Evolutionary conservation across 805 yeast genomes (phyloP), one percentile per base, ranked within the genome.

Genomic region (Metschnikowia arizonensis): DNA sequence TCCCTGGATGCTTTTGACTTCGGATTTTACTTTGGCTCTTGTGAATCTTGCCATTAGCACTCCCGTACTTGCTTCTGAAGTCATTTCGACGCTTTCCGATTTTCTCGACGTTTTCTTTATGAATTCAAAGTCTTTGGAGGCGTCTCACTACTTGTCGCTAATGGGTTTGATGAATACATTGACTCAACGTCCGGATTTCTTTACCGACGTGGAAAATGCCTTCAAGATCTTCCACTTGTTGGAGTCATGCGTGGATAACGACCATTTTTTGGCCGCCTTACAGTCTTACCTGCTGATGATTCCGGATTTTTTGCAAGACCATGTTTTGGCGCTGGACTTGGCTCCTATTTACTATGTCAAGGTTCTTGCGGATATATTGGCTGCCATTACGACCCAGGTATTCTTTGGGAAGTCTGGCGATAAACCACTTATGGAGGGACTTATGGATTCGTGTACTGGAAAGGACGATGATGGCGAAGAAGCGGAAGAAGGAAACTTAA

Each of bases 1-100:
- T 18, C 74, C 74, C 2, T 71, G 74, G 75, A 45, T 57, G 5
- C 46, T 56, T 2, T 54, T 70, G 34, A 64, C 63, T n/a, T 60
- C 62, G 42, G 60, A 60, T 23, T 57, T 71, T 48, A 61, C 73
- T 2, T 26, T 48, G 4, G 74, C 72, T 2, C 60, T 69, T 25
- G 49, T 59, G 17, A 57, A 61, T 40, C 55, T 71, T 47, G 67
- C 67, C 5, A 50, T 44, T 12, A 57, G 45, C 14, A 56, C 54
- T 24, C 59, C 60, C 43, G 60, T 58, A 32, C 58, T 53, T 37
- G 40, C 55, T 24, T 63, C 55, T 23, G 53, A 53, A 25, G 63
- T 66, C 1, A 40, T 68, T 23, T 59, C 59, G 2, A 50, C 63
- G 10, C 62, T 68, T 37, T 44, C 53, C 5, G 53, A 53, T 8